These are phyloP conservation scores for Jacaranda copaia DNA, from an alignment of 257 asterid genomes.

Conservation along the genomic window DNA sequence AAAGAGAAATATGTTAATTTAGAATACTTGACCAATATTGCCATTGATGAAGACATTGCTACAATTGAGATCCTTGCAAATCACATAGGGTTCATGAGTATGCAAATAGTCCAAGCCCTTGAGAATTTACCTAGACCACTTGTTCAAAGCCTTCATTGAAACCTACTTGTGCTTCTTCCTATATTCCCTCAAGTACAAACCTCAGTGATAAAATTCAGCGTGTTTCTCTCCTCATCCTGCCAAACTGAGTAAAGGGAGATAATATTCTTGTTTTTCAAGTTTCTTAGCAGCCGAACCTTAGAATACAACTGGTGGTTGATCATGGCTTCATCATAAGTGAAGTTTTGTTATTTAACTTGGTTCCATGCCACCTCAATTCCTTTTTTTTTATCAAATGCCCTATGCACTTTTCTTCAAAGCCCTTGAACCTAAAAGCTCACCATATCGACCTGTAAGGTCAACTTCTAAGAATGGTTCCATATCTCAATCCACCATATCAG, in stretches of 20 bases:
- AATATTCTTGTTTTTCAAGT: slow-evolving; percentile 60
- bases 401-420: slow-evolving; percentile 79
- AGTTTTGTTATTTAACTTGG: slow-evolving; percentile 70
- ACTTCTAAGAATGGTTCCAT: slow-evolving; percentile 71
- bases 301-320: slow-evolving; percentile 60
- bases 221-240: slow-evolving; percentile 64
- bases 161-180: slow-evolving; percentile 81
- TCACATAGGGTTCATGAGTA: slow-evolving; percentile 74
- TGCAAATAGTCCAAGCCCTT: slow-evolving; percentile 82
- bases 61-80: slow-evolving; percentile 84
- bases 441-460: slow-evolving; percentile 69
- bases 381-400: slow-evolving; percentile 90
- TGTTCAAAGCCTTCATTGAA: slow-evolving; percentile 75
- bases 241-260: slow-evolving; percentile 70
- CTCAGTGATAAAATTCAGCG: slow-evolving; percentile 82
- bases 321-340: slow-evolving; percentile 56
- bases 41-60: slow-evolving; percentile 91
- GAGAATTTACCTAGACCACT: slow-evolving; percentile 82
- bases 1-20: neutral
- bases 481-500: slow-evolving; percentile 52
- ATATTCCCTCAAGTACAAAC: slow-evolving; percentile 84
- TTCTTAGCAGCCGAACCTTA: slow-evolving; percentile 64
- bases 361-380: slow-evolving; percentile 97
- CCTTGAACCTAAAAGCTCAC: slow-evolving; percentile 77
- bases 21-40: slow-evolving; percentile 74